Evolutionary conservation across 768 basidiomycete species (phyloP), one percentile per base, ranked within the genome.

Genomic region (Amanita rimosa): DNA sequence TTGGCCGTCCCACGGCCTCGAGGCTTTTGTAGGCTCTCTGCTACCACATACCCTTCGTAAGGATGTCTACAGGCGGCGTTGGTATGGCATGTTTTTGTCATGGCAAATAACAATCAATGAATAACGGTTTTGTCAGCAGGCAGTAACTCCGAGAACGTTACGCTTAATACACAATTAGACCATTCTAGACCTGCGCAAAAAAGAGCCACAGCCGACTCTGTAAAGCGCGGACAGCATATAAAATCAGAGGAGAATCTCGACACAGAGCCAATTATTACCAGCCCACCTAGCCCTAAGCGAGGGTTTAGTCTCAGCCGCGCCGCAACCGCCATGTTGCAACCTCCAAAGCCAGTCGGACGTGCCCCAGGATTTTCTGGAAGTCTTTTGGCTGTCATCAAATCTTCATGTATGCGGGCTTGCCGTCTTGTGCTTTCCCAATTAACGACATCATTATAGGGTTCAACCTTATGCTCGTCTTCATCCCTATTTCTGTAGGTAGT

Each of bases 401-500:
- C 48, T 27, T 49, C 48, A 42, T 49, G 48, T 49, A 43, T 43
- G 48, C 22, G 34, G n/a, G 3, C 14, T 33, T 21, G 22, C 24
- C 24, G 17, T 2, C 11, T 16, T 6, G 31, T 14, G 7, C 17
- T 14, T n/a, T 34, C 9, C 10, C 9, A 16, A 38, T 34, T 13
- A 17, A 14, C 10, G 39, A 3, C 11, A 13, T 37, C 29, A 39
- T 27, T 19, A 22, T 48, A 87, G 85, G 77, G 71, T 60, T 88
- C 6, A 89, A 89, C 55, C 9, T 85, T n/a, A 64, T 29, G 42
- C 31, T 51, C 14, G 36, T 37, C 19, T 37, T 46, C 7, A 52
- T 44, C 17, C 52, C 52, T n/a, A 19, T 52, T 39, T 36, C 2
- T 13, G 37, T 42, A 16, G 5, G 37, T 29, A 7, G 53, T 22